These are phyloP conservation scores for Aspergillus funiculosus DNA, from an alignment of 495 filamentous ascomycete genomes.

Conservation along the genomic window DNA sequence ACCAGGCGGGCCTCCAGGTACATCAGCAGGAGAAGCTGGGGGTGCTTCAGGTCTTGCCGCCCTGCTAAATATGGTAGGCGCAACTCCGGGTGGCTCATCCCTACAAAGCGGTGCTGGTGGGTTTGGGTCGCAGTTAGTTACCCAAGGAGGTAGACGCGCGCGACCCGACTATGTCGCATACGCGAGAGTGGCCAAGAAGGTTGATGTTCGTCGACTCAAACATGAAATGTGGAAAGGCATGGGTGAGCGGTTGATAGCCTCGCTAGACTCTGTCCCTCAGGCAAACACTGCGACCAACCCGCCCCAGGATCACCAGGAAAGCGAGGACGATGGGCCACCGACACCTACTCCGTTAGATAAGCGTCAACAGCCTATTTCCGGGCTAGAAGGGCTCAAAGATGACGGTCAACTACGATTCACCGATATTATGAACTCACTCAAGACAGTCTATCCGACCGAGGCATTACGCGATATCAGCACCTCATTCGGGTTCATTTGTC, in stretches of 20 bases:
- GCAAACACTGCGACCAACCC: constrained; percentile 21
- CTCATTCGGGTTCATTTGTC: constrained; percentile 92
- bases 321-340: constrained; percentile 29
- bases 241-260: constrained; percentile 44
- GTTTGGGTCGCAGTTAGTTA: constrained; percentile 92
- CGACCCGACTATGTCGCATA: constrained; percentile 96
- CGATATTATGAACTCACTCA: constrained; percentile 78
- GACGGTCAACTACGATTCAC: constrained; percentile 72
- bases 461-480: constrained; percentile 93
- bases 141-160: constrained; percentile 66
- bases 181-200: constrained; percentile 94
- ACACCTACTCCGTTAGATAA: constrained; percentile 30
- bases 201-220: constrained; percentile 92
- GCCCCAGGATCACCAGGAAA: constrained; percentile 24
- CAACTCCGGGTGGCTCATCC: constrained; percentile 31
- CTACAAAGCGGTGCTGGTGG: constrained; percentile 44
- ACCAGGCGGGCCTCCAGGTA: constrained; percentile 36
- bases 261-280: constrained; percentile 30
- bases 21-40: constrained; percentile 34
- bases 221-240: constrained; percentile 94
- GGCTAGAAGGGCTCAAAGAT: constrained; percentile 22
- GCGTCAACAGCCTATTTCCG: constrained; percentile 13
- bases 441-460: constrained; percentile 75
- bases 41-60: constrained; percentile 36
- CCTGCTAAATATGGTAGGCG: constrained; percentile 40